phyloP scores from a whole-genome alignment of 1,284 basidiomycete species.

The Cutaneotrichosporon sp. region DNA sequence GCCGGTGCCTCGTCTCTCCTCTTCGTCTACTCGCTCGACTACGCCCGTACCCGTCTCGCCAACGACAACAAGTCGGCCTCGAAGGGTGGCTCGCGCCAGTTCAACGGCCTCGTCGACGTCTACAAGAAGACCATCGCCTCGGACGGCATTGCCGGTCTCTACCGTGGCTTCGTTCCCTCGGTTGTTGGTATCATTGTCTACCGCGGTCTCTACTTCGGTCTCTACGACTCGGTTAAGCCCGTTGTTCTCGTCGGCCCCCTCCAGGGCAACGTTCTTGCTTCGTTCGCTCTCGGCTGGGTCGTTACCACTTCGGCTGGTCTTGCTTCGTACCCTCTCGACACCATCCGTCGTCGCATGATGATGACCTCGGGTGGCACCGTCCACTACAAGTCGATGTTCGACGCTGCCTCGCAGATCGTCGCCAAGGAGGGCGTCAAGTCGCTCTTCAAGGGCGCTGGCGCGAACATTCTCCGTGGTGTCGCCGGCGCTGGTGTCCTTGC shows the following conservation, averaged over 20 bases:
- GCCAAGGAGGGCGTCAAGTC: constrained; percentile 62
- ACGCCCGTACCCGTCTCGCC: constrained; percentile 93
- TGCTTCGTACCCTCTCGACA: constrained; percentile 92
- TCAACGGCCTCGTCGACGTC: constrained; percentile 90
- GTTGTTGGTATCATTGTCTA: constrained; percentile 95
- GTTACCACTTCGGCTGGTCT: constrained; percentile 94
- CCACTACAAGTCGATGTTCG: constrained; percentile 61
- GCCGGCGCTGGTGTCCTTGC: constrained; percentile 72
- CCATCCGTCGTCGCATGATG: constrained; percentile 96
- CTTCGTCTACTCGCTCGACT: constrained; percentile 95
- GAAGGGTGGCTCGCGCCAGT: constrained; percentile 85
- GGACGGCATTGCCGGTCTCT: constrained; percentile 85
- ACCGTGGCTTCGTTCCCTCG: constrained; percentile 93
- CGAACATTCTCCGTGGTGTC: constrained; percentile 66
- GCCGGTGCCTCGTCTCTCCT: constrained; percentile 93
- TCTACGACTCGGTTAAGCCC: constrained; percentile 92
- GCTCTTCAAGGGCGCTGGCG: constrained; percentile 62
- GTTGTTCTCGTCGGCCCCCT: constrained; percentile 86
- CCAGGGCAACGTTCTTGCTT: constrained; percentile 85
- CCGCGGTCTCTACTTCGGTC: constrained; percentile 78
- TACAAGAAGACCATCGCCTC: constrained; percentile 88
- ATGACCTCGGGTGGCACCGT: constrained; percentile 76
- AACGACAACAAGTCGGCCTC: constrained; percentile 91
- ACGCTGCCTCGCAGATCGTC: constrained; percentile 66
- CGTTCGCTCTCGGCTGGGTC: constrained; percentile 89